A percentile compares a stretch with the other conserved stretches of the same genome.
These are phyloP conservation scores for Fusarium agapanthi DNA, from an alignment of 2,329 filamentous ascomycete genomes.

Conservation along the genomic window DNA sequence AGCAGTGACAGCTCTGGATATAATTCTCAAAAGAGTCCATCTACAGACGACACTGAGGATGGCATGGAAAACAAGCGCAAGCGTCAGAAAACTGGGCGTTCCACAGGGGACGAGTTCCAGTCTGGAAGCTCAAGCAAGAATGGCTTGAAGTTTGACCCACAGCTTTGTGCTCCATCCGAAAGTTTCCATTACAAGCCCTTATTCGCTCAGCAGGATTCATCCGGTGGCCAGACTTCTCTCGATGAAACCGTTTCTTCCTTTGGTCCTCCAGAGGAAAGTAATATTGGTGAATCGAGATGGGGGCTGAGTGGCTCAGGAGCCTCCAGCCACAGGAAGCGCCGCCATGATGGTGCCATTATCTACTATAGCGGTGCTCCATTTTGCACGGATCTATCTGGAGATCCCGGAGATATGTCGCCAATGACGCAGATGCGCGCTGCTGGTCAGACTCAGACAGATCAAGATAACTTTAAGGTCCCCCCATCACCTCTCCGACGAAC, in stretches of 20 bases:
- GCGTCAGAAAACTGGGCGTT: constrained; percentile 53
- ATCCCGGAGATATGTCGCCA: constrained; percentile 61
- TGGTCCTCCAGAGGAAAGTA: constrained; percentile 58
- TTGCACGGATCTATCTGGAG: constrained; percentile 80
- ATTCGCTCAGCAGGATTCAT: constrained; percentile 61
- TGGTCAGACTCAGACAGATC: constrained; percentile 47
- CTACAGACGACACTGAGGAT: constrained; percentile 59
- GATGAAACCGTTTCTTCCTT: constrained; percentile 61
- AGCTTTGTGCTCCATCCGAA: constrained; percentile 51
- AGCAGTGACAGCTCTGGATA: constrained; percentile 70
- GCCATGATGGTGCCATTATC: constrained; percentile 78
- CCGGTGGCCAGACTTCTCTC: constrained; percentile 56
- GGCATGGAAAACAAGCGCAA: constrained; percentile 57
- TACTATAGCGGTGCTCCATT: constrained; percentile 85
- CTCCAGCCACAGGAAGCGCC: constrained; percentile 61
- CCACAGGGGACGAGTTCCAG: constrained; percentile 46
- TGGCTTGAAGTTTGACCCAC: constrained; percentile 51
- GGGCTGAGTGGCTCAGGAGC: constrained; percentile 58
- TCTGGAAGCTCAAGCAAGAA: constrained; percentile 50
- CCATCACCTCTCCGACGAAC: constrained; percentile 49
- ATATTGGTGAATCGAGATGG: constrained; percentile 57
- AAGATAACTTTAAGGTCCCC: constrained; percentile 23
- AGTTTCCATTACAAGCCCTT: constrained; percentile 72
- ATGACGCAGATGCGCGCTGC: constrained; percentile 60
- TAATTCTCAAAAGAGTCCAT: constrained; percentile 57